These are phyloP conservation scores for Cyberlindnera nakhonratchasimensis DNA, from an alignment of 805 yeast species.

Conservation along the genomic window DNA sequence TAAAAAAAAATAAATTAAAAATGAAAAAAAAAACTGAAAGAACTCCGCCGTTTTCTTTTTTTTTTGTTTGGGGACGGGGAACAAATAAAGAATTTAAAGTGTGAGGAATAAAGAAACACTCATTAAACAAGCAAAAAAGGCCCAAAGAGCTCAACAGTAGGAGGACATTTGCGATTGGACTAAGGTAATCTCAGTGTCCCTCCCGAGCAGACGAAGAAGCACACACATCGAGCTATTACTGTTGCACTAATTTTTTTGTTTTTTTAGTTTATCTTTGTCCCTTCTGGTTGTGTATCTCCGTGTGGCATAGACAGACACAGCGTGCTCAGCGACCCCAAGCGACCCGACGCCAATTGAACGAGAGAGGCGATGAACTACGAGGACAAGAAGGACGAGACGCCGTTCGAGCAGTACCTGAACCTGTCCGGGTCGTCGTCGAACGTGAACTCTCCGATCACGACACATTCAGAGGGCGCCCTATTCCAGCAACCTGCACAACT, in stretches of 20 bases:
- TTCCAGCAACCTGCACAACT: conserved; percentile 3
- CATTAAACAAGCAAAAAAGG: not conserved
- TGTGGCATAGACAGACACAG: too few relatives aligned
- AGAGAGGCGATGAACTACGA: conserved; percentile 5
- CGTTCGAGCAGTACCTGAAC: conserved; percentile 22
- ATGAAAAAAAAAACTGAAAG: too few relatives aligned
- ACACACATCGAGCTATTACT: not conserved
- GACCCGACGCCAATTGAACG: too few relatives aligned
- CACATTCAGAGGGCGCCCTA: conserved; percentile 2
- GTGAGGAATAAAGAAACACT: not conserved
- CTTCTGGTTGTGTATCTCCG: too few relatives aligned
- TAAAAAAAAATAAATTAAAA: too few relatives aligned
- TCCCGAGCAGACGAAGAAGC: too few relatives aligned
- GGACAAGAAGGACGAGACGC: conserved; percentile 14
- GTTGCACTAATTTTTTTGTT: too few relatives aligned
- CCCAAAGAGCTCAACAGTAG: not conserved
- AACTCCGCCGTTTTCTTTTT: not conserved
- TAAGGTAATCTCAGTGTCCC: too few relatives aligned
- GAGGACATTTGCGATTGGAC: too few relatives aligned
- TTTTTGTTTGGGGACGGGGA: not conserved
- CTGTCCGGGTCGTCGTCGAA: conserved; percentile 19
- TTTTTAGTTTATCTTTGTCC: too few relatives aligned
- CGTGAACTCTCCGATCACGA: conserved; percentile 12
- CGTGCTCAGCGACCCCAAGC: too few relatives aligned
- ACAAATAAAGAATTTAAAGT: not conserved